phyloP scores from a whole-genome alignment of 225 moss, liverwort and hornwort species.

The Straminergon stramineum region DNA sequence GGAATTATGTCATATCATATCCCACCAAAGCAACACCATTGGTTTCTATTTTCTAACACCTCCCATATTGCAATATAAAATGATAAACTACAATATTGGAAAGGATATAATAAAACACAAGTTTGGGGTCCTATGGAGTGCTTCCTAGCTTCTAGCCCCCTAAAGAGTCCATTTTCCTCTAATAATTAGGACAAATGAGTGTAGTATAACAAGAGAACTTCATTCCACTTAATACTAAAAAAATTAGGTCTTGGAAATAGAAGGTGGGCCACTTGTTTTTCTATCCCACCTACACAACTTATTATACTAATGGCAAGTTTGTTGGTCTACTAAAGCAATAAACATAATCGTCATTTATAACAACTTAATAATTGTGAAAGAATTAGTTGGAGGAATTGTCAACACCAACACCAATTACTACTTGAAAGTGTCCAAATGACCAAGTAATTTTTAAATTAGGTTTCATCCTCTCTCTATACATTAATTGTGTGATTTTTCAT shows the following conservation, averaged over 20 bases:
- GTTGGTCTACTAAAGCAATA: background rate
- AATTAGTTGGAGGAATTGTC: background rate
- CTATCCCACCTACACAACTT: fast-evolving
- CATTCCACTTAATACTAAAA: background rate
- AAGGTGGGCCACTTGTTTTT: background rate
- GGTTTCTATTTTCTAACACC: too few relatives aligned
- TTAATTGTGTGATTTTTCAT: background rate
- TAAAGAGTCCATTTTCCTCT: too few relatives aligned
- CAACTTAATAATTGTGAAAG: background rate
- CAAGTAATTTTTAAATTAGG: background rate
- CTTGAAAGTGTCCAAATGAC: background rate
- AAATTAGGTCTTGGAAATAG: background rate
- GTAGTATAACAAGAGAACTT: background rate
- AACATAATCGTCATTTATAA: background rate
- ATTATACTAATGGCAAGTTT: fast-evolving
- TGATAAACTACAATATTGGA: too few relatives aligned
- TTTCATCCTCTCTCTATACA: background rate
- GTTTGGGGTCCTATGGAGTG: too few relatives aligned
- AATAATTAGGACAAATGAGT: background rate
- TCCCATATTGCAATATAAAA: too few relatives aligned
- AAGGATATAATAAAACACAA: too few relatives aligned
- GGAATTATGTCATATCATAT: too few relatives aligned
- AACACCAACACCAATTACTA: background rate
- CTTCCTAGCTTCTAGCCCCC: too few relatives aligned
- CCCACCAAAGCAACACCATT: too few relatives aligned